Conservation (phyloP, 768 basidiomycete genomes). For the Cubamyces sp. region DNA sequence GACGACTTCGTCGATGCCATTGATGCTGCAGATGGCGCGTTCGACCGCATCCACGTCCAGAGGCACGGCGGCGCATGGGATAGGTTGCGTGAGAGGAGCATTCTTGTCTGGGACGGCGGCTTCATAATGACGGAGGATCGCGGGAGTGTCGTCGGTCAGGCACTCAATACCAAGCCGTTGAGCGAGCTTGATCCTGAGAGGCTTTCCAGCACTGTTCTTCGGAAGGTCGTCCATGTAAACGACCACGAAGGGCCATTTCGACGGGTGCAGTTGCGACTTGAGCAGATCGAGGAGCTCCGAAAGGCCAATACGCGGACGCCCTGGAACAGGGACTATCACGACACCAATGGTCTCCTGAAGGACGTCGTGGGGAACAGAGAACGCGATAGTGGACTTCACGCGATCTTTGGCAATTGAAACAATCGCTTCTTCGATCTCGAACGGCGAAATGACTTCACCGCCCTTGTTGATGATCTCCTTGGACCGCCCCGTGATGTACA, state of each 20-base stretch:
- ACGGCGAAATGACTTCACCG: conserved; percentile 64
- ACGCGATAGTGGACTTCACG: conserved; percentile 49
- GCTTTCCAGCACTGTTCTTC: conserved; percentile 53
- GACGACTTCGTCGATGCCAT: conserved; percentile 41
- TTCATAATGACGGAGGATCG: conserved; percentile 46
- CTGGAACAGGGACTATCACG: conserved; percentile 43
- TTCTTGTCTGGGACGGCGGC: conserved; percentile 38
- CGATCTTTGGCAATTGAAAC: conserved; percentile 43
- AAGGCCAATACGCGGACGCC: conserved; percentile 43
- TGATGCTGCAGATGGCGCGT: conserved; percentile 33
- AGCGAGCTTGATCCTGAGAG: conserved; percentile 49
- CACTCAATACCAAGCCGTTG: conserved; percentile 44
- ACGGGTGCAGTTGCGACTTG: conserved; percentile 50
- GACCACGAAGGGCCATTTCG: conserved; percentile 53
- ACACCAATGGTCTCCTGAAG: conserved; percentile 53
- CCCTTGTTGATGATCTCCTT: conserved; percentile 67
- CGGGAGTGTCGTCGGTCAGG: conserved; percentile 41
- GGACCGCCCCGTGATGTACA: conserved; percentile 59
- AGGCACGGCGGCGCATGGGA: conserved; percentile 40
- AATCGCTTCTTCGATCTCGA: conserved; percentile 64
- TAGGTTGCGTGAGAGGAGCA: conserved; percentile 42
- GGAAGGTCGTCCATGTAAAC: conserved; percentile 53
- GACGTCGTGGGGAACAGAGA: conserved; percentile 51
- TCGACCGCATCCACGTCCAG: conserved; percentile 37
- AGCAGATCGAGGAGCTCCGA: conserved; percentile 48